Base-by-base conservation (phyloP, 768 basidiomycete species). In the Filobasidium wieringae region DNA sequence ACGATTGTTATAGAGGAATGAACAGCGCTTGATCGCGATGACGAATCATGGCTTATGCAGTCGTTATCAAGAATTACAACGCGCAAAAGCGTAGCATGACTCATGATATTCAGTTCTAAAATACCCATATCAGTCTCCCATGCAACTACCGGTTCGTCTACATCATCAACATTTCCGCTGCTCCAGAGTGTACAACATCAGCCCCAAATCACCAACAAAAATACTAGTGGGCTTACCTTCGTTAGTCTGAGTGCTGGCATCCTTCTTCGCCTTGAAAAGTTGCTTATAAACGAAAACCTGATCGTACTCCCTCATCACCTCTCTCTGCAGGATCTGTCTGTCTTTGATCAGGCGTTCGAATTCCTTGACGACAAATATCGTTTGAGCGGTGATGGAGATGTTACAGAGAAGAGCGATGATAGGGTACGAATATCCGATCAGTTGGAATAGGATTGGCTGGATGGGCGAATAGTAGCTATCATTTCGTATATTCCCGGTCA, bases 231-330 rank as follows among this genome's bases (percentile, higher is more conserved):
- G n/a, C 66, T 51, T 56, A 66, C 68, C 66, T 57, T 73, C 64
- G 40, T 70, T 59, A 15, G 72, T 73, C 49, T 66, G 65, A 11
- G 67, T 65, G 22, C 64, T 55, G 36, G 66, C 53, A 62, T 73
- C 72, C 29, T 68, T 66, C 57, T 60, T 62, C 30, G 63, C 61
- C 7, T 63, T 64, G 59, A 68, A 71, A 27, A 73, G 57, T 59
- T 65, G 60, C 52, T 67, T 68, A 50, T 73, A 73, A 1, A 73
- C 72, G 47, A 73, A 73, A 39, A 68, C 55, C 51, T 64, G 61
- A 53, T 73, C 70, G 51, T 73, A 73, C 62, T 73, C 72, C 49
- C 68, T 61, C 72, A 73, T 73, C 22, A 73, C 72, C 57, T 73
- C 72, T 11, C 68, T 64, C 31, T 60, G 61, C 37, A 73, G 61